A percentile compares a stretch with the other conserved stretches of the same genome.
Conservation (phyloP, 805 yeast genomes). For the Zygosaccharomyces lentus region DNA sequence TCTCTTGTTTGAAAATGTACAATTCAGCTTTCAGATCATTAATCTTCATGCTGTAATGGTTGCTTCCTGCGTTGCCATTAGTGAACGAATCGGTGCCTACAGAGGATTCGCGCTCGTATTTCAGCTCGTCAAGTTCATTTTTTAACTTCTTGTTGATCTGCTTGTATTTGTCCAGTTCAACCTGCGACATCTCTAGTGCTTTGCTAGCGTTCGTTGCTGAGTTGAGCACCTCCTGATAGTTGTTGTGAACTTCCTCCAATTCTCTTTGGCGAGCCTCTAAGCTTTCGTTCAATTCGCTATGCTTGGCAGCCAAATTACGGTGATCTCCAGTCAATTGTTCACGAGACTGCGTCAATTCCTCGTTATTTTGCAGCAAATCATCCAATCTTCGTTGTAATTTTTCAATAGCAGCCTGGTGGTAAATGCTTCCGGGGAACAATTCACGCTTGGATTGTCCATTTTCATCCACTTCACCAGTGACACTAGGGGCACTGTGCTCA, state of each 20-base stretch:
- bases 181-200: conserved; percentile 70
- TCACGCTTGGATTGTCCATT: conserved; percentile 12
- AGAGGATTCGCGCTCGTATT: conserved; percentile 37
- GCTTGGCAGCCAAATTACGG: conserved; percentile 28
- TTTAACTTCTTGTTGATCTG: conserved; percentile 50
- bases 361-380: conserved; percentile 46
- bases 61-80: conserved; percentile 26
- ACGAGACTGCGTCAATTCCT: conserved; percentile 37
- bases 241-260: conserved; percentile 49
- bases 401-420: conserved; percentile 32
- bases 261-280: conserved; percentile 33
- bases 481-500: conserved; percentile 7
- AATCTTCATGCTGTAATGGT: conserved; percentile 59
- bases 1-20: conserved; percentile 73
- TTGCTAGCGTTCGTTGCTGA: conserved; percentile 69
- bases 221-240: conserved; percentile 66
- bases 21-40: conserved; percentile 83
- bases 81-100: conserved; percentile 36
- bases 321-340: conserved; percentile 36
- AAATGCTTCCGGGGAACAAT: conserved; percentile 12
- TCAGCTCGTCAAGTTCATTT: conserved; percentile 67
- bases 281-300: conserved; percentile 23
- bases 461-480: conserved; percentile 3
- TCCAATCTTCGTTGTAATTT: conserved; percentile 55
- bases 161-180: conserved; percentile 60